Conservation (phyloP, 2,329 filamentous ascomycete genomes). For the Celoporthe dispersa region DNA sequence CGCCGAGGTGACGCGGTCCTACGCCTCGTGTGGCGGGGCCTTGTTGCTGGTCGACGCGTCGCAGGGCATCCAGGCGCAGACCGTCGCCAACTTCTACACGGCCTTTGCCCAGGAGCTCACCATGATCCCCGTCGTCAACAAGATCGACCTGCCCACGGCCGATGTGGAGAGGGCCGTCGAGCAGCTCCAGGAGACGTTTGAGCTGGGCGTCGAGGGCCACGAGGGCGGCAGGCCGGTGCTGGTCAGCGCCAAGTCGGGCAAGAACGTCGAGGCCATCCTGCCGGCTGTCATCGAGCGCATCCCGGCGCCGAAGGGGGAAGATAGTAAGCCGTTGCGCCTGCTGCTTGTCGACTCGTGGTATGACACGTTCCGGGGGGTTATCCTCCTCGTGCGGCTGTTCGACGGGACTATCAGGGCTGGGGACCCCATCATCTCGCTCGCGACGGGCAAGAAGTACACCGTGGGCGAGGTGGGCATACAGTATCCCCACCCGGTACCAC, state of each 20-base stretch:
- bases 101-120: constrained; percentile 89
- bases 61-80: constrained; percentile 96
- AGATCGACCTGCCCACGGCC: constrained; percentile 89
- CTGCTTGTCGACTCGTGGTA: constrained; percentile 98
- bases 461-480: constrained; percentile 98
- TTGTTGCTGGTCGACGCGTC: constrained; percentile 92
- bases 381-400: constrained; percentile 88
- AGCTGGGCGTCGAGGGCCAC: constrained; percentile 73
- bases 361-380: constrained; percentile 91
- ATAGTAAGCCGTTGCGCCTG: constrained; percentile 74
- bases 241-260: constrained; percentile 91
- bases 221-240: constrained; percentile 54
- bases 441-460: constrained; percentile 85
- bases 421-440: constrained; percentile 85
- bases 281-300: constrained; percentile 86
- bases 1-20: constrained; percentile 92
- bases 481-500: constrained; percentile 85
- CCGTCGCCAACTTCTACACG: constrained; percentile 97
- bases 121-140: constrained; percentile 93
- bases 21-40: constrained; percentile 93
- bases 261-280: constrained; percentile 82
- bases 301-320: constrained; percentile 77
- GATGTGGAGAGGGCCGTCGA: constrained; percentile 84
- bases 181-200: constrained; percentile 85
- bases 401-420: constrained; percentile 83